phyloP scores from a whole-genome alignment of 495 filamentous ascomycete species.

The Choiromyces venosus region DNA sequence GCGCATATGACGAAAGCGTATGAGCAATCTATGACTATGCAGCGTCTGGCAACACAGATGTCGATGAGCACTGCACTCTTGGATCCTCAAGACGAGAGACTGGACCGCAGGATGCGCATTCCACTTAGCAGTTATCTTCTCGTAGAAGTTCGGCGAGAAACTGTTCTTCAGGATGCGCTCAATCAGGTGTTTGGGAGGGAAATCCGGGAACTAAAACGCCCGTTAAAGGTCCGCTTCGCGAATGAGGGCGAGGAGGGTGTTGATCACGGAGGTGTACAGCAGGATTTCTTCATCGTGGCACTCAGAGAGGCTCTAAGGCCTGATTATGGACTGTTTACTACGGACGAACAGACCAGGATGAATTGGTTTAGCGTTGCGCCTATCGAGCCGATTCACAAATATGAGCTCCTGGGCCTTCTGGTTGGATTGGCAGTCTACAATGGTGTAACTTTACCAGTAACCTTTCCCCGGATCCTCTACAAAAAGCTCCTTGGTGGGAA shows the following conservation, averaged over 20 bases:
- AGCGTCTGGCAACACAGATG: constrained; percentile 57
- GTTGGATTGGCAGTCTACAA: constrained; percentile 92
- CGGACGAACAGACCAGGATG: constrained; percentile 65
- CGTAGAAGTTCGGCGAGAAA: constrained; percentile 64
- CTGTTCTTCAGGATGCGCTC: constrained; percentile 69
- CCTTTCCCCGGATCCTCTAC: constrained; percentile 79
- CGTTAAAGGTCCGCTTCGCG: constrained; percentile 81
- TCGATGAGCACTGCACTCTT: constrained; percentile 47
- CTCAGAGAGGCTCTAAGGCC: constrained; percentile 71
- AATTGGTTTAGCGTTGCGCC: constrained; percentile 84
- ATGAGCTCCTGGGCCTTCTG: constrained; percentile 80
- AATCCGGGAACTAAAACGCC: constrained; percentile 71
- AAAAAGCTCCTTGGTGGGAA: constrained; percentile 62
- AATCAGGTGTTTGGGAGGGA: constrained; percentile 85
- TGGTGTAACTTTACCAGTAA: constrained; percentile 80
- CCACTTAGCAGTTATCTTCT: constrained; percentile 68
- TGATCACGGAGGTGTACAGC: constrained; percentile 89
- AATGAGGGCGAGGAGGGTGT: constrained; percentile 81
- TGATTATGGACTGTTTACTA: constrained; percentile 69
- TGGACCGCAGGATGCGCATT: constrained; percentile 58
- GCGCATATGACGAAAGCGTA: constrained; percentile 71
- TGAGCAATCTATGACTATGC: constrained; percentile 61
- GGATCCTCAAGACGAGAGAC: constrained; percentile 42
- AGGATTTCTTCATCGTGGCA: constrained; percentile 85
- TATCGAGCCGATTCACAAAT: constrained; percentile 76